Evolutionary conservation across 257 asterid species (phyloP).

Genomic region (Nicotiana noctiflora): DNA sequence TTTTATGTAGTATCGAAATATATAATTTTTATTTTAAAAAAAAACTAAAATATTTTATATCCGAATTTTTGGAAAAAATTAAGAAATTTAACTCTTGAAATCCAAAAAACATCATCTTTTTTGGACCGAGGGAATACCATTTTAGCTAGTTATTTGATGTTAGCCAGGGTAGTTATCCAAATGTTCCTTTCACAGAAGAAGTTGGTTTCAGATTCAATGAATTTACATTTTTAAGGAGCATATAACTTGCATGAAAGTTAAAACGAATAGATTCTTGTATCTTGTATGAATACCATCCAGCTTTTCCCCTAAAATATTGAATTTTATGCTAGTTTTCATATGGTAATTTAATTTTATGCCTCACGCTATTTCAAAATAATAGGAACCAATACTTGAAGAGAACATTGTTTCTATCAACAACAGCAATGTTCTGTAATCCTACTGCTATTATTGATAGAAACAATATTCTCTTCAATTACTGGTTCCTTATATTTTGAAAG

Average conservation of each 20-base stretch:
- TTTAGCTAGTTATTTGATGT: background rate
- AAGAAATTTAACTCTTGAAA: too few relatives aligned
- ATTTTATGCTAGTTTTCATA: background rate
- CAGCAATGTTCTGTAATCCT: background rate
- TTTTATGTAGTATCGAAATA: too few relatives aligned
- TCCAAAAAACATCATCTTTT: too few relatives aligned
- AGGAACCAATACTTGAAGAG: background rate
- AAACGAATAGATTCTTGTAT: background rate
- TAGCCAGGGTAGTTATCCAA: background rate
- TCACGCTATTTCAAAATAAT: background rate
- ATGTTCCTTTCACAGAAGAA: background rate
- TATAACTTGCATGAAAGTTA: background rate
- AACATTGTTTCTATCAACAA: background rate
- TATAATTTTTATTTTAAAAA: too few relatives aligned
- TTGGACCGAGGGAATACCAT: too few relatives aligned
- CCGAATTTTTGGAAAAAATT: too few relatives aligned
- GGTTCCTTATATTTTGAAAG: background rate
- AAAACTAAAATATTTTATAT: too few relatives aligned
- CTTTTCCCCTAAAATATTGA: background rate
- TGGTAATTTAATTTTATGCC: background rate
- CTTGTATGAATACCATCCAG: background rate
- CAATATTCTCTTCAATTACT: background rate
- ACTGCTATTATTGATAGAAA: background rate
- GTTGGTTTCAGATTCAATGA: background rate
- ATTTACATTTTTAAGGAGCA: background rate